Evolutionary conservation across 176 grass and related monocot species (phyloP), one percentile per base, ranked within the genome.

Genomic region (Urochloa ruziziensis): DNA sequence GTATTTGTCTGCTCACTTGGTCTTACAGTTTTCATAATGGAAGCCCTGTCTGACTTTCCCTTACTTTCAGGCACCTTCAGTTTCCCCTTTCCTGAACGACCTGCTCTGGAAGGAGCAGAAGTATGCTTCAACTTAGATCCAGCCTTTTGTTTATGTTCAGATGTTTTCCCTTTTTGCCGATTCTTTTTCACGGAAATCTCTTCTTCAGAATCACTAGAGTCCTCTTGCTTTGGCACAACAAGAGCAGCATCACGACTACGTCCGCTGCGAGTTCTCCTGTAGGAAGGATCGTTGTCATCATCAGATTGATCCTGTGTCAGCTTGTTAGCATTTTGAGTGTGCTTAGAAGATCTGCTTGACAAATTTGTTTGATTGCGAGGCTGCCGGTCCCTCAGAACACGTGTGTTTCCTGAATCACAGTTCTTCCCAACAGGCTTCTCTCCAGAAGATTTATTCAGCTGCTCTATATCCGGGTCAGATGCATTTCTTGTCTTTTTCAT

Each of bases 151-250:
- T 75, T 84, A 23, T 63, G 36, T 72, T 36, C 59, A 82, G 75
- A 47, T 42, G 18, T 13, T 67, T 81, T 83, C 43, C 56, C 30
- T 53, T 33, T 88, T 53, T 37, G 63, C 7, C n/a, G 13, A 30
- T 83, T 73, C 77, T 88, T 83, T 33, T 75, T 86, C 77, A 62
- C 24, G 3, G 37, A 25, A 67, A 30, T 42, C 18, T 19, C 32
- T 80, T 90, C 86, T 72, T 90, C 82, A 32, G 79, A 87, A 71
- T 86, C 85, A 78, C 83, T 89, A 53, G 81, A 79, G 46, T 81
- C 72, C 17, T 92, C 86, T 53, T 79, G 70, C 11, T 77, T 79
- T 83, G 63, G 46, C 36, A 64, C 21, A 49, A 80, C 67, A 61
- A 33, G 49, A 52, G 30, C 60, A 79, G 77, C 82, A 81, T 11